phyloP scores from a whole-genome alignment of 2,329 filamentous ascomycete genomes.

The Aphanocladium album region DNA sequence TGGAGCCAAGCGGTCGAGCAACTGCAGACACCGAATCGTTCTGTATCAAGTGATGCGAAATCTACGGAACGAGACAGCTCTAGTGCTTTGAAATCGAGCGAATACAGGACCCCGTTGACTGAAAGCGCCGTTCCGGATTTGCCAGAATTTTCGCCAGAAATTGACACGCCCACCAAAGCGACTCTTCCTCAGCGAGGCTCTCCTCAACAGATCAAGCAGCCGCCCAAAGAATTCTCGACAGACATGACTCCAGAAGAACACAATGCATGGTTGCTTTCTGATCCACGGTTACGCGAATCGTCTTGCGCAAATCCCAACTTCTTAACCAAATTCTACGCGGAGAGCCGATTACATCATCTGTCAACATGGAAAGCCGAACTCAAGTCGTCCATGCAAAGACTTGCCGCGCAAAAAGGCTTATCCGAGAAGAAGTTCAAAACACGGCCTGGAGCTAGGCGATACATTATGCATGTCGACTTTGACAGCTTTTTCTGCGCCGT shows the following conservation, averaged over 20 bases:
- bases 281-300: constrained; percentile 80
- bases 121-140: neutral
- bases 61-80: neutral
- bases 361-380: constrained; percentile 96
- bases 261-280: constrained; percentile 76
- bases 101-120: neutral
- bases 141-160: constrained; percentile 15
- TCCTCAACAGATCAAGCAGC: neutral
- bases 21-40: constrained; percentile 19
- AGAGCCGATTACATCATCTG: constrained; percentile 89
- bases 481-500: constrained; percentile 98
- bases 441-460: constrained; percentile 62
- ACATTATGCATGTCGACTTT: constrained; percentile 94
- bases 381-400: constrained; percentile 78
- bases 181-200: neutral
- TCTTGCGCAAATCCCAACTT: constrained; percentile 93
- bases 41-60: constrained; percentile 1
- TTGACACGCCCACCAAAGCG: neutral
- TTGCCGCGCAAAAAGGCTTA: constrained; percentile 64
- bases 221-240: constrained; percentile 31
- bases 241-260: constrained; percentile 89
- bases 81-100: constrained; percentile 12
- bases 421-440: constrained; percentile 42
- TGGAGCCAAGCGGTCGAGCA: constrained; percentile 25
- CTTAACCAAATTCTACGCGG: constrained; percentile 88